Conservation (phyloP, 2,329 filamentous ascomycete genomes). For the Aspergillus arachidicola region DNA sequence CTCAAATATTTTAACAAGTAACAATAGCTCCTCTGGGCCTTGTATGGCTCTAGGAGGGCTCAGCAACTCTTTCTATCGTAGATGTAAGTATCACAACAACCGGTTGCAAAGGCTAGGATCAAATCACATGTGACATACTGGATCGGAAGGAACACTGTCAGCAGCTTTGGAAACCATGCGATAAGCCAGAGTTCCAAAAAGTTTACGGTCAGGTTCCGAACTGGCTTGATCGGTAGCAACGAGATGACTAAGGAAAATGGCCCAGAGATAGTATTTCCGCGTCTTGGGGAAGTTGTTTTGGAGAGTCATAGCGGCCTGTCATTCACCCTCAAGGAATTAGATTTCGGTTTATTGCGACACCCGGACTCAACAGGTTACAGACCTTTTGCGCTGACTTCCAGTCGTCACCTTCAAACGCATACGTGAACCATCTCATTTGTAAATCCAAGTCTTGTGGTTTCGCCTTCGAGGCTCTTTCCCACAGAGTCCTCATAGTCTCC, state of each 20-base stretch:
- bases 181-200: constrained; percentile 55
- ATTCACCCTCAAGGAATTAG: constrained; percentile 14
- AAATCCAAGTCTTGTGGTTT: constrained; percentile 48
- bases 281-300: constrained; percentile 53
- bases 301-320: constrained; percentile 52
- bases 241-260: constrained; percentile 50
- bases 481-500: constrained; percentile 40
- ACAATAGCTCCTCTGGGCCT: constrained; percentile 48
- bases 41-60: constrained; percentile 49
- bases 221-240: constrained; percentile 39
- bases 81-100: constrained; percentile 18
- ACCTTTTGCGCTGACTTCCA: constrained; percentile 55
- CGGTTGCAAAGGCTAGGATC: background rate
- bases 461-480: constrained; percentile 51
- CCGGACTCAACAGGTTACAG: constrained; percentile 18
- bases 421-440: constrained; percentile 48
- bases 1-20: constrained; percentile 49
- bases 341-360: background rate
- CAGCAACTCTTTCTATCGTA: constrained; percentile 42
- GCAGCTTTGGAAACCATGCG: constrained; percentile 53
- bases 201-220: constrained; percentile 45
- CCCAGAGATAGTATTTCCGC: constrained; percentile 53
- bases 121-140: constrained; percentile 36
- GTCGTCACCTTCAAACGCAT: constrained; percentile 43
- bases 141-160: constrained; percentile 44